These are phyloP conservation scores for Phytophthora brassicae DNA, from an alignment of 352 stramenopile species.

Conservation along the genomic window DNA sequence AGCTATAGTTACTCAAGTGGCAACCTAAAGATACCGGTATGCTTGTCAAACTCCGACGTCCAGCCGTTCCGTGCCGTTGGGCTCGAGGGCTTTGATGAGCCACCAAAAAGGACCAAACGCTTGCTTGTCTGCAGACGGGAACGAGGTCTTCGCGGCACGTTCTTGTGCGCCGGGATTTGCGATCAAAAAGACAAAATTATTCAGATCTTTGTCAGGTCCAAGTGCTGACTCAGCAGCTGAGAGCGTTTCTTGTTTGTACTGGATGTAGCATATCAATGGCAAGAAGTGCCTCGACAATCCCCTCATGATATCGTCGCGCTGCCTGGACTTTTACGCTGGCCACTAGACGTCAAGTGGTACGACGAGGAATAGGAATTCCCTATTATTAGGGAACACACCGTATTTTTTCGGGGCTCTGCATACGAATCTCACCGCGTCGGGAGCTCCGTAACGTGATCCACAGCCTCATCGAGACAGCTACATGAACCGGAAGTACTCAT, in stretches of 20 bases:
- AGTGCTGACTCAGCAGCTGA: neutral
- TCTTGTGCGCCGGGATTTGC: conserved; percentile 30
- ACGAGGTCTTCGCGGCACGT: conserved; percentile 20
- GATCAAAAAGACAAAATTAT: conserved; percentile 28
- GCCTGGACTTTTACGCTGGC: neutral
- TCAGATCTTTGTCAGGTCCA: conserved; percentile 9
- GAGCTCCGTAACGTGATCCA: too few relatives aligned
- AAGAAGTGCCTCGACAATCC: neutral
- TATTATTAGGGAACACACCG: too few relatives aligned
- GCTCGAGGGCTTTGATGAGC: too few relatives aligned
- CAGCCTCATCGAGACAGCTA: too few relatives aligned
- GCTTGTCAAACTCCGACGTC: neutral
- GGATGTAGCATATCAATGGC: too few relatives aligned
- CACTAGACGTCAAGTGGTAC: conserved; percentile 23
- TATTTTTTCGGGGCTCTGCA: too few relatives aligned
- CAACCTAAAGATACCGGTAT: too few relatives aligned
- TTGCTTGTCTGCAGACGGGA: conserved; percentile 10
- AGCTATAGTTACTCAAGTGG: too few relatives aligned
- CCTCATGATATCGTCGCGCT: conserved; percentile 4
- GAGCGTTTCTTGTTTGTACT: too few relatives aligned
- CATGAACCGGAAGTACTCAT: too few relatives aligned
- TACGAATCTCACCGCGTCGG: too few relatives aligned
- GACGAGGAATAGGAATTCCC: neutral
- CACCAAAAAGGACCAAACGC: neutral
- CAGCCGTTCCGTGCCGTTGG: too few relatives aligned